Base-by-base conservation (phyloP, 768 basidiomycete genomes). In the Russula abietina region DNA sequence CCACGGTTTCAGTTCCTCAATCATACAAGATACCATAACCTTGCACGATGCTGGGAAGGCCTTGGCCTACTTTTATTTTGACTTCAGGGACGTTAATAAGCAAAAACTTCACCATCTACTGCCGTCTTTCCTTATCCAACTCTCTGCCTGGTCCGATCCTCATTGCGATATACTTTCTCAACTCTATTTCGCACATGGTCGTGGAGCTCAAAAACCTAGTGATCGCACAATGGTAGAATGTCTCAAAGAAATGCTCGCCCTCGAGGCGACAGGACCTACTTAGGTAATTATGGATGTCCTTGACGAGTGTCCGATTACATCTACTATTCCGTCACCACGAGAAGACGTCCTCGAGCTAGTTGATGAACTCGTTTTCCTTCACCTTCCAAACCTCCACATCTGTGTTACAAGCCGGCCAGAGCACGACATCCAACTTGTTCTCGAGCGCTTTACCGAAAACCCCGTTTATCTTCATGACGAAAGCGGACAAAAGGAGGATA, bases 341-440 rank as follows among this genome's bases (percentile, higher is more conserved):
- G 39, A 41, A 19, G 39, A 41, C 6, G 17, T 41, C 14, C 39
- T 41, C 14, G 39, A 41, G 14, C 16, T 41, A 0, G 39, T 41
- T 16, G 39, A 19, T 6, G 39, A 41, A 7, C 39, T 41, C 1
- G 39, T 41, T 33, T 11, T 2, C 33, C 33, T 33, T 33, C 14
- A 38, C 14, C 38, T 38, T 62, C n/a, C n/a, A n/a, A n/a, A n/a
- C n/a, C n/a, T n/a, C n/a, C n/a, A n/a, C n/a, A n/a, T n/a, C n/a
- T n/a, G 61, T 12, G 41, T 52, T 0, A 57, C 61, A 11, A 62
- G 61, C 16, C 50, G 61, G 3, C 32, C 61, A 6, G 56, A 62
- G 39, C 39, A 28, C 16, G 61, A 62, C 50, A 52, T 62, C n/a
- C 50, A 8, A 41, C 1, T 9, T 12, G 26, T 46, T 17, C 56